Base-by-base conservation (phyloP, 2,329 filamentous ascomycete species). In the Cladosporium colombiae region DNA sequence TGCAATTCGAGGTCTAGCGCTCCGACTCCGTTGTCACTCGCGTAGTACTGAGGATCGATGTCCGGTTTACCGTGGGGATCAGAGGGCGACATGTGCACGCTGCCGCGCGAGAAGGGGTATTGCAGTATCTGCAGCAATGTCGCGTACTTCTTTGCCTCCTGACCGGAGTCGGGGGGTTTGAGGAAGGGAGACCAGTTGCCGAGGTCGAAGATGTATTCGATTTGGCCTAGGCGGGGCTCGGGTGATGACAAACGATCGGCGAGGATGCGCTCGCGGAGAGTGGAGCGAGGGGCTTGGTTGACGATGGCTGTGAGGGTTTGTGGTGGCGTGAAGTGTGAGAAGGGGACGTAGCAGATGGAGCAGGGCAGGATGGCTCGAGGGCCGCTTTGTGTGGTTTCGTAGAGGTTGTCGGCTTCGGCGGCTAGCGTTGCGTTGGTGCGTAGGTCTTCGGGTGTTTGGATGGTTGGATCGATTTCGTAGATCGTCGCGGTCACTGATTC, bases 281-380 rank as follows among this genome's bases (percentile, higher is more conserved):
- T 53, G 25, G 23, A 18, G 50, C 23, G 50, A 18, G 50, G 50
- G 1, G 50, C 50, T 31, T 6, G 25, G 4, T 53, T 31, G 23
- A 14, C 50, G 18, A 53, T 53, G 3, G 13, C 21, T 29, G 35
- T 37, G 23, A 60, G 33, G 8, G 8, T 21, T 18, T 46, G 3
- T 25, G 1, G 23, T 0, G 57, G 35, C 3, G 44, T 27, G 33
- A 60, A 60, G 8, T 60, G 57, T 6, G 57, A 40, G 23, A 60
- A 60, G 10, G 57, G 57, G 33, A 80, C 71, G 69, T 81, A 82
- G 2, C 77, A 69, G 61, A 81, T 81, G 21, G 57, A 60, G 35
- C 57, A 40, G 29, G 57, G 57, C 58, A 27, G 23, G 46, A 67
- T 67, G 13, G 66, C 65, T 63, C 65, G 68, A 23, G 67, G 68